Conservation (phyloP, 2,329 filamentous ascomycete species). For the Cadophora luteo-olivacea region DNA sequence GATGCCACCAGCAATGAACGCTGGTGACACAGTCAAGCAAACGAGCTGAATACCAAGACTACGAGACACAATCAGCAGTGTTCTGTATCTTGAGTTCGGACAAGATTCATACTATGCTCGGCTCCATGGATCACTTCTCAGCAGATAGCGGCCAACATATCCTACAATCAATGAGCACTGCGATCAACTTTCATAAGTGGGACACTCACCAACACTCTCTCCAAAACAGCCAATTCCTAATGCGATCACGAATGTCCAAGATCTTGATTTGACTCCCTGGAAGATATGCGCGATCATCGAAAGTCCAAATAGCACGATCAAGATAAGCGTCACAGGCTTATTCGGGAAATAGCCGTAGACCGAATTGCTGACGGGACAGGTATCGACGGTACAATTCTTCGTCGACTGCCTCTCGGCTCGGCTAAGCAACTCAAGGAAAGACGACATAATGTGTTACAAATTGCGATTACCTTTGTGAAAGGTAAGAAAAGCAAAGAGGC, state of each 20-base stretch:
- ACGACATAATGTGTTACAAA: neutral
- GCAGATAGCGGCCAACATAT: slow-evolving; percentile 57
- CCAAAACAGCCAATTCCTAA: slow-evolving; percentile 56
- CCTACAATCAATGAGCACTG: slow-evolving; percentile 17
- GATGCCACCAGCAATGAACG: slow-evolving; percentile 64
- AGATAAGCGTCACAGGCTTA: slow-evolving; percentile 59
- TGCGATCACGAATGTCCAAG: slow-evolving; percentile 55
- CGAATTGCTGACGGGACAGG: slow-evolving; percentile 41
- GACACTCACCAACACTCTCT: slow-evolving; percentile 53
- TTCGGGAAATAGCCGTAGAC: slow-evolving; percentile 59
- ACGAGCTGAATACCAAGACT: slow-evolving; percentile 50
- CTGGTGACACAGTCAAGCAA: slow-evolving; percentile 49
- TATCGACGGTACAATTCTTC: slow-evolving; percentile 34
- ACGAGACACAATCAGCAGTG: slow-evolving; percentile 4
- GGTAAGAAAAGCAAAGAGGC: neutral
- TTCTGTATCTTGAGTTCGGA: neutral
- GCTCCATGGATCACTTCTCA: slow-evolving; percentile 60
- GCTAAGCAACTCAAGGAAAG: neutral
- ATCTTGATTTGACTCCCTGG: slow-evolving; percentile 55
- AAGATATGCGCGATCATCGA: slow-evolving; percentile 49
- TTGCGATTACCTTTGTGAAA: neutral
- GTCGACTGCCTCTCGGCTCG: slow-evolving; percentile 37
- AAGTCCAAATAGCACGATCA: slow-evolving; percentile 55
- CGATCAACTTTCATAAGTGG: neutral
- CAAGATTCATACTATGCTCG: slow-evolving; percentile 57